These are phyloP conservation scores for Astathelohania contejeani DNA, from an alignment of 371 early-diverging fungal species.

Conservation along the genomic window DNA sequence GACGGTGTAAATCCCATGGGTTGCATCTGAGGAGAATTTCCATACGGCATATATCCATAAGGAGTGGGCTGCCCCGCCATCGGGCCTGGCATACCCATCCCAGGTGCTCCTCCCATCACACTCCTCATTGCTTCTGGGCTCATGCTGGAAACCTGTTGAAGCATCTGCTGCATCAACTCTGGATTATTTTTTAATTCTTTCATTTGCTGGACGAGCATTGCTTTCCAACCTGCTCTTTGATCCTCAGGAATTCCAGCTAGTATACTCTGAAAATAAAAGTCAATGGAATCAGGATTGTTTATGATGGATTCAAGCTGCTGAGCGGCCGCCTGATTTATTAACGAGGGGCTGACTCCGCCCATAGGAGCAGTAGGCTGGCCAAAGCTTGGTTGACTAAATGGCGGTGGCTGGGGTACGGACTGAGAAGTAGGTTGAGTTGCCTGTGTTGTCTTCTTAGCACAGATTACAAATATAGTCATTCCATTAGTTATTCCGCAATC, in stretches of 20 bases:
- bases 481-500: not conserved
- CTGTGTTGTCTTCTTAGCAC: not conserved
- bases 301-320: conserved; percentile 16
- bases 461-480: not conserved
- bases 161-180: conserved; percentile 3
- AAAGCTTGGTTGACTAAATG: not conserved
- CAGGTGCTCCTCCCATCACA: not conserved
- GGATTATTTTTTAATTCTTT: conserved; percentile 33
- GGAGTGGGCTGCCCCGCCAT: not conserved
- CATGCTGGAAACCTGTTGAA: conserved; percentile 4
- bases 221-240: conserved; percentile 27
- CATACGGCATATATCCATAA: not conserved
- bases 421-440: not conserved
- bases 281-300: conserved; percentile 29
- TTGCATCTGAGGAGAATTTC: not conserved
- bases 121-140: conserved; percentile 1
- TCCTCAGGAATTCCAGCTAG: conserved; percentile 16
- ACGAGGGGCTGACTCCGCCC: not conserved
- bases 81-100: not conserved
- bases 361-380: not conserved
- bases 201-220: conserved; percentile 6
- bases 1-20: not conserved
- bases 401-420: not conserved
- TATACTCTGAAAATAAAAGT: conserved; percentile 9
- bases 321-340: not conserved